Evolutionary conservation across 1,284 basidiomycete species (phyloP), one percentile per base, ranked within the genome.

Genomic region (Coriolopsis trogii): DNA sequence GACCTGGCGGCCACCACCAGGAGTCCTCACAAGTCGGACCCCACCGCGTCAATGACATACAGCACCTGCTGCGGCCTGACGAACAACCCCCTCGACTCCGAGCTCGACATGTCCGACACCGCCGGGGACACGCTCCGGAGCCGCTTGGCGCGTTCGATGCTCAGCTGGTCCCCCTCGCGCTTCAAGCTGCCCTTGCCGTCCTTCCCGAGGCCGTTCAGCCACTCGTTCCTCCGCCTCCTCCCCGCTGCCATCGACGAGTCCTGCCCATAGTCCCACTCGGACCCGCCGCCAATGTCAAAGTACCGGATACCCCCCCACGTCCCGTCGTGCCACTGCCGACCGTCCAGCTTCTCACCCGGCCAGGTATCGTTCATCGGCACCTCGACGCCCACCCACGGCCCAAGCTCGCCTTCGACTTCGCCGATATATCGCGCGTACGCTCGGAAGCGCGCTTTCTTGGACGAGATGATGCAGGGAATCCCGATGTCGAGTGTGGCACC

Each of bases 341-440:
- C 76, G 31, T 76, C 77, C 18, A 79, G 73, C 47, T 77, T 71
- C 38, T 85, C 78, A 15, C 73, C 76, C 25, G 72, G 73, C 78
- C 81, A 82, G 18, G 71, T 70, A 18, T 85, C 81, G 61, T 78
- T 70, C 51, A 90, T 76, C 0, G 90, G 87, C 13, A 95, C 88
- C 68, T 97, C 94, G 4, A 97, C 86, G 4, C 94, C 95, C 4
- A 97, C 90, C 93, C 93, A 97, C 0, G 89, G 84, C 0, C 93
- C 94, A 5, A 66, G 64, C 66, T 91, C 89, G 41, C 89, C 91
- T 46, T 81, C 78, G 4, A 95, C 81, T 61, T 89, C 85, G 3
- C 93, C 94, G 45, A 96, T 91, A 64, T 95, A 96, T 7, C 92
- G 77, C 18, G 93, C 91, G 60, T 85, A 87, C 1, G 93, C 94